phyloP scores from a whole-genome alignment of 2,329 filamentous ascomycete species.

The Apiospora pterosperma region DNA sequence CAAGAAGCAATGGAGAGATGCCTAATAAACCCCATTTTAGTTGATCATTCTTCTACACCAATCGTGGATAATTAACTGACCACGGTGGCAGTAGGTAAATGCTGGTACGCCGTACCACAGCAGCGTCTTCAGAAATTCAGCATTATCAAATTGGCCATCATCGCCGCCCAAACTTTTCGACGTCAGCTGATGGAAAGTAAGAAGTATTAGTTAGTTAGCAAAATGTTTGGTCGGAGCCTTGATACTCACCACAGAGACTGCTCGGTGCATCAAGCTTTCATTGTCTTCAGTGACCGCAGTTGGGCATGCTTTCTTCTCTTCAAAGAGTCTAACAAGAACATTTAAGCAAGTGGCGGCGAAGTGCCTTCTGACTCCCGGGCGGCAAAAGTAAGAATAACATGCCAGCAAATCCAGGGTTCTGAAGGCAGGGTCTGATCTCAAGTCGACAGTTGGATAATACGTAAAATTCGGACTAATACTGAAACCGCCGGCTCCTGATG shows the following conservation, averaged over 20 bases:
- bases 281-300: background rate
- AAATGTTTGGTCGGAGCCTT: no score
- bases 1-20: background rate
- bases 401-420: background rate
- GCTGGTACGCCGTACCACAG: background rate
- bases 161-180: no score
- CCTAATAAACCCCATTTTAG: background rate
- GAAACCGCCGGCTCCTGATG: constrained; percentile 8
- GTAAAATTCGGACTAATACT: constrained; percentile 4
- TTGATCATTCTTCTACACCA: background rate
- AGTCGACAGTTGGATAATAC: constrained; percentile 4
- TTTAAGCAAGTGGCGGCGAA: constrained; percentile 3
- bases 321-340: background rate
- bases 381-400: no score
- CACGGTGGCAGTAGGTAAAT: background rate
- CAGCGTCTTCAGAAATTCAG: no score
- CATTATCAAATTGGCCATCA: no score
- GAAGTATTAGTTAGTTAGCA: no score
- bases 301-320: constrained; percentile 4
- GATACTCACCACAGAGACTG: background rate
- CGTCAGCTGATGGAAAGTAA: no score
- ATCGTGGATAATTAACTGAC: background rate
- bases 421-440: background rate
- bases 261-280: background rate
- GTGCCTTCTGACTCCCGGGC: background rate